phyloP scores from a whole-genome alignment of 352 stramenopile species.

The Phytophthora sp. region DNA sequence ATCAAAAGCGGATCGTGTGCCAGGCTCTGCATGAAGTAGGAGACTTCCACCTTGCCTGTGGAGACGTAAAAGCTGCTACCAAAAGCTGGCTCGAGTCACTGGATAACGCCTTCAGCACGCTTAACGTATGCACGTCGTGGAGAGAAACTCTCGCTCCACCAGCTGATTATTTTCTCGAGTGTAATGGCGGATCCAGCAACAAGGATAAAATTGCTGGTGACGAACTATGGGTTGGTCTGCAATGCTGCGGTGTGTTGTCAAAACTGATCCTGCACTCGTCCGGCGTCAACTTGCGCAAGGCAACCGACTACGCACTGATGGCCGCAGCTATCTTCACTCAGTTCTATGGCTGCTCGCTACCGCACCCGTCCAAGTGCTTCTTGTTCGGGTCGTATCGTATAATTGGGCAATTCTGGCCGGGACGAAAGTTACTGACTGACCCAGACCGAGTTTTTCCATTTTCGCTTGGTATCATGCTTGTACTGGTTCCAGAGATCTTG shows the following conservation, averaged over 20 bases:
- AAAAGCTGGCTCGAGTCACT: slow-evolving; percentile 78
- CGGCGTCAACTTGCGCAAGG: slow-evolving; percentile 33
- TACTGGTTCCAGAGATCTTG: slow-evolving; percentile 54
- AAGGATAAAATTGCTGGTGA: slow-evolving; percentile 53
- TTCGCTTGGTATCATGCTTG: slow-evolving; percentile 41
- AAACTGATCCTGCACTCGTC: slow-evolving; percentile 67
- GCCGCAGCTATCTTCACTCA: slow-evolving; percentile 59
- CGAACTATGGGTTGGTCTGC: slow-evolving; percentile 56
- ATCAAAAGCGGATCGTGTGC: slow-evolving; percentile 58
- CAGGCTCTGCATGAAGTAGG: slow-evolving; percentile 72
- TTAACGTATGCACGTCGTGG: slow-evolving; percentile 58
- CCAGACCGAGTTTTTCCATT: slow-evolving; percentile 46
- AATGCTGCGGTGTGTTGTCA: slow-evolving; percentile 53
- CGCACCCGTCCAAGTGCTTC: slow-evolving; percentile 62
- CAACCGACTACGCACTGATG: slow-evolving; percentile 73
- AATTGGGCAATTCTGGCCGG: slow-evolving; percentile 62
- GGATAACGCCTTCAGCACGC: slow-evolving; percentile 72
- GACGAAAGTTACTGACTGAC: slow-evolving; percentile 52
- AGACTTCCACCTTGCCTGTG: slow-evolving; percentile 70
- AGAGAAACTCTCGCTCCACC: slow-evolving; percentile 43
- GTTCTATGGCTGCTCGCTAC: slow-evolving; percentile 64
- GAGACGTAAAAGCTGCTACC: slow-evolving; percentile 42
- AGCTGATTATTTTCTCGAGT: slow-evolving; percentile 26
- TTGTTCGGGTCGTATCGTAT: slow-evolving; percentile 68
- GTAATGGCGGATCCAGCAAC: slow-evolving; percentile 12